phyloP scores from a whole-genome alignment of 1,284 basidiomycete genomes.

The Cutaneotrichosporon cyanovorans region DNA sequence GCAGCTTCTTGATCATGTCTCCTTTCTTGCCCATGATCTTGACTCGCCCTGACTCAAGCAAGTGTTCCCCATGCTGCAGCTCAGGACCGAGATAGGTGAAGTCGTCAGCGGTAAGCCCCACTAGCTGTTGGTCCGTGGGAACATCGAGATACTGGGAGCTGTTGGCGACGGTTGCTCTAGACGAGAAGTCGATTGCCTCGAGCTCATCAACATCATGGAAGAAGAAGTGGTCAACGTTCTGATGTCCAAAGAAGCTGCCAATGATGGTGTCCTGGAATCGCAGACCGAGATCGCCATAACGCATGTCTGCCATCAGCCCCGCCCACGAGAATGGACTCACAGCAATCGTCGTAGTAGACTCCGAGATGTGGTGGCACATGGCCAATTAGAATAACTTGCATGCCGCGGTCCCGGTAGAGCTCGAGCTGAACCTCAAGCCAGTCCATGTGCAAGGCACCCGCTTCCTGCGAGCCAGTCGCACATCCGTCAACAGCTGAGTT shows the following conservation, averaged over 20 bases:
- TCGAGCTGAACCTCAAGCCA: constrained; percentile 84
- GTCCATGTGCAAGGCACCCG: constrained; percentile 75
- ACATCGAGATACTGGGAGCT: constrained; percentile 1
- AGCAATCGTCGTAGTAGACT: constrained; percentile 76
- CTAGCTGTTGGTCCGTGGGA: not conserved
- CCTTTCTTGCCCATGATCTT: constrained; percentile 26
- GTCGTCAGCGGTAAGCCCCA: constrained; percentile 6
- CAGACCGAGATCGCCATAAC: constrained; percentile 73
- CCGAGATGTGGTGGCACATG: constrained; percentile 61
- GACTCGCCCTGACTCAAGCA: constrained; percentile 23
- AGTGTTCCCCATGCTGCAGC: constrained; percentile 21
- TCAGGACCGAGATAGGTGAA: constrained; percentile 19
- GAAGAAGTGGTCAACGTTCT: constrained; percentile 48
- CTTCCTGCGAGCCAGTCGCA: constrained; percentile 55
- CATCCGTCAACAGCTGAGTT: constrained; percentile 66
- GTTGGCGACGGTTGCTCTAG: not conserved
- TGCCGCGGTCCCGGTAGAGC: constrained; percentile 60
- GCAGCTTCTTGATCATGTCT: constrained; percentile 36
- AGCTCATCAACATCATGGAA: constrained; percentile 45
- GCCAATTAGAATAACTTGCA: constrained; percentile 60
- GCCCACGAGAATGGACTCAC: constrained; percentile 19
- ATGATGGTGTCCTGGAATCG: constrained; percentile 85
- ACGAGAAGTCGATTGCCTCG: constrained; percentile 15
- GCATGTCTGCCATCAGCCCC: constrained; percentile 52
- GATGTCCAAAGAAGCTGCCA: constrained; percentile 73